Evolutionary conservation across 1,284 basidiomycete genomes (phyloP), one percentile per base, ranked within the genome.

Genomic region (Wolfiporia cocos): DNA sequence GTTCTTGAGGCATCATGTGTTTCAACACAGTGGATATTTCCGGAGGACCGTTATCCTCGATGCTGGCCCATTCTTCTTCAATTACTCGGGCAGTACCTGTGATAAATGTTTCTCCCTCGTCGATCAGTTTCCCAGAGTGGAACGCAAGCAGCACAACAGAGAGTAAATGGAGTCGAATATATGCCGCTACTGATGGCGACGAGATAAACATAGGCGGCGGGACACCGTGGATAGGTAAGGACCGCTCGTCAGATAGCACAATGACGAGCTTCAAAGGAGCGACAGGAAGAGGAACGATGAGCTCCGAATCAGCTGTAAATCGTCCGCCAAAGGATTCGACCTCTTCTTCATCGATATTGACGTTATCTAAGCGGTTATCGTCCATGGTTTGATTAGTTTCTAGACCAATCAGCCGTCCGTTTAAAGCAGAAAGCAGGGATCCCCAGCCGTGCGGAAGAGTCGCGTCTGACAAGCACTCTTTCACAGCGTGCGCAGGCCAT

Each of bases 81-180:
- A 95, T 65, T 41, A 81, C 69, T 35, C 87, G 78, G 59, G 92
- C 80, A 47, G 86, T 73, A 24, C 82, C 78, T 61, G 90, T 79
- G 37, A 87, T 70, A 39, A 92, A 78, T 2, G 86, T 85, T 49
- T 86, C 81, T 0, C 79, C 85, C 0, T 70, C 61, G 48, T 85
- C 78, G 15, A 82, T 57, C 20, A 89, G 74, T 39, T 76, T 73
- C 2, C 69, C 71, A 12, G 65, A 63, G 46, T 74, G 65, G 61
- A 83, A 71, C 7, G 71, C 73, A 4, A 57, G 46, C 6, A 90
- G 66, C 12, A 90, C 67, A 30, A 70, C 69, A 2, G 79, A 74
- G n/a, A 92, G 73, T 14, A 96, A 72, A 53, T 95, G 81, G 0
- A 97, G 76, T 24, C 90, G 81, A 48, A 96, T 71, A 61, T 96